Conservation (phyloP, 257 asterid species). For the Ophiorrhiza pumila region DNA sequence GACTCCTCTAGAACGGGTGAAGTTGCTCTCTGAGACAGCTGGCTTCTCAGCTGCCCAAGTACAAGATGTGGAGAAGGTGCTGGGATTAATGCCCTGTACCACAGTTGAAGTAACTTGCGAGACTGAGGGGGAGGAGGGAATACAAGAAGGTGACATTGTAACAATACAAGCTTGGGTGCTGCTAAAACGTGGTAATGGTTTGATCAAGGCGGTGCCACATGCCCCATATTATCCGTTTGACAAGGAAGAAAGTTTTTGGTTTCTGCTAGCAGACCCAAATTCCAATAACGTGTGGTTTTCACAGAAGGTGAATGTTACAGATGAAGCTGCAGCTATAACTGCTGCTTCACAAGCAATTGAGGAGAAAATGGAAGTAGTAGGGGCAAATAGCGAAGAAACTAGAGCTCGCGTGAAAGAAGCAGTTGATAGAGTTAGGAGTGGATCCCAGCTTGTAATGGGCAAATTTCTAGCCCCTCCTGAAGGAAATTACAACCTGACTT, state of each 20-base stretch:
- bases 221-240: slow-evolving; percentile 72
- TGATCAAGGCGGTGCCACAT: slow-evolving; percentile 66
- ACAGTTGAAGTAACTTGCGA: slow-evolving; percentile 64
- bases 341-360: slow-evolving; percentile 63
- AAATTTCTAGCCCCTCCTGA: slow-evolving; percentile 64
- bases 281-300: slow-evolving; percentile 75
- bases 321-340: slow-evolving; percentile 57
- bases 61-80: slow-evolving; percentile 72
- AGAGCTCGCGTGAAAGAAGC: slow-evolving; percentile 65
- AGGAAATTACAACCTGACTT: slow-evolving; percentile 67
- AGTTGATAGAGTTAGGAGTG: slow-evolving; percentile 57
- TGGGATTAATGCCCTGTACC: slow-evolving; percentile 64
- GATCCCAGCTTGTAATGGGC: slow-evolving; percentile 66
- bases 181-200: slow-evolving; percentile 66
- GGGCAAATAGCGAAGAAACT: slow-evolving; percentile 50
- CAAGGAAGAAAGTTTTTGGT: slow-evolving; percentile 92
- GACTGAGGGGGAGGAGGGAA: slow-evolving; percentile 90
- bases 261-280: slow-evolving; percentile 70
- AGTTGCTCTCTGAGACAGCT: slow-evolving; percentile 58
- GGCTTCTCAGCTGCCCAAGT: slow-evolving; percentile 52
- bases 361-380: slow-evolving; percentile 62
- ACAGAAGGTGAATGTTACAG: slow-evolving; percentile 60
- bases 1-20: slow-evolving; percentile 52
- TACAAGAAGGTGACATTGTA: slow-evolving; percentile 85
- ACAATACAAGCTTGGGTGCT: slow-evolving; percentile 81